phyloP scores from a whole-genome alignment of 2,329 filamentous ascomycete species.

The Eutypella sp. region DNA sequence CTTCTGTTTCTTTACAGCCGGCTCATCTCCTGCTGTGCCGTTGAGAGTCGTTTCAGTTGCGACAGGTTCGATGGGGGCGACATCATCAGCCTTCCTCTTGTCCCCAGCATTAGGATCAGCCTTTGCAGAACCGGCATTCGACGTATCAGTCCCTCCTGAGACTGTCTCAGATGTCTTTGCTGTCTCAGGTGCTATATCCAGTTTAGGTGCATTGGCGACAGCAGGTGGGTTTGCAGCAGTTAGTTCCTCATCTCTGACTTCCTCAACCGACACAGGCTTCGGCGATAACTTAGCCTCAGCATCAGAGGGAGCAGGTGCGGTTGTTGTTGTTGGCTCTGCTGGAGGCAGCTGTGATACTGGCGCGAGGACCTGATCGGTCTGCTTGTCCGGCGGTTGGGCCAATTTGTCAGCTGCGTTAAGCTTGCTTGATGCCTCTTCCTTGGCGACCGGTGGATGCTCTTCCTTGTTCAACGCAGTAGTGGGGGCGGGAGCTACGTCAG shows the following conservation, averaged over 20 bases:
- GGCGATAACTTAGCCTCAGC: conserved; percentile 17
- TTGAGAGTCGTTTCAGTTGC: conserved; percentile 9
- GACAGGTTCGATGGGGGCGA: neutral
- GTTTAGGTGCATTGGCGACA: conserved; percentile 7
- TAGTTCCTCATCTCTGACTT: conserved; percentile 21
- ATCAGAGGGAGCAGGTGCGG: conserved; percentile 2
- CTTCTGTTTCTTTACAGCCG: conserved; percentile 37
- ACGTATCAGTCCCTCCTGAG: conserved; percentile 6
- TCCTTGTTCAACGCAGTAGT: conserved; percentile 11
- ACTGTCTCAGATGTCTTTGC: conserved; percentile 14
- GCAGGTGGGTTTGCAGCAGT: conserved; percentile 10
- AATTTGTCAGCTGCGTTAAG: conserved; percentile 12
- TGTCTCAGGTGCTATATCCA: conserved; percentile 12
- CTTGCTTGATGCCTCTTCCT: conserved; percentile 18
- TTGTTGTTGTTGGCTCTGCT: conserved; percentile 7
- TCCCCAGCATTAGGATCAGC: conserved; percentile 11
- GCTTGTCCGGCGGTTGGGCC: conserved; percentile 18
- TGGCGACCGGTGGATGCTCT: conserved; percentile 9
- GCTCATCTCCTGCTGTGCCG: conserved; percentile 16
- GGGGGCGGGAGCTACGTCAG: conserved; percentile 5
- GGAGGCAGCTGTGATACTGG: conserved; percentile 4
- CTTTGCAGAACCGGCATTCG: conserved; percentile 18
- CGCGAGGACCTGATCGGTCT: conserved; percentile 10
- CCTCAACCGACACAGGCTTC: conserved; percentile 25
- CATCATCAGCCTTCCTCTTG: conserved; percentile 23